phyloP scores from a whole-genome alignment of 2,329 filamentous ascomycete species.

The Rutstroemia sp. region DNA sequence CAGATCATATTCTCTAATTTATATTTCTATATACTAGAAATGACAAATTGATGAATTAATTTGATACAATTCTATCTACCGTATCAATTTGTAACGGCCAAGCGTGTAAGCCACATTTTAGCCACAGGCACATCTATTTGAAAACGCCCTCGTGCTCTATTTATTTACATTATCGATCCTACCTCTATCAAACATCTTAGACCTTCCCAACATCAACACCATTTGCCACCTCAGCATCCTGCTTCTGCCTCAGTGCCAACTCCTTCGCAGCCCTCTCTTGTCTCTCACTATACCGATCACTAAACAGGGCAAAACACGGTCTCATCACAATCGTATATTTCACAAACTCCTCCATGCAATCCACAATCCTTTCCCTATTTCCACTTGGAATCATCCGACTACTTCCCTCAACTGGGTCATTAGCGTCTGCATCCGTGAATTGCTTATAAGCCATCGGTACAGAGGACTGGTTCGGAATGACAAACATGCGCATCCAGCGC shows the following conservation, averaged over 20 bases:
- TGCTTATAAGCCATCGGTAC: conserved; percentile 57
- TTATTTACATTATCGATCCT: too few species aligned
- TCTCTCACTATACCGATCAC: conserved; percentile 56
- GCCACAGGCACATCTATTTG: too few species aligned
- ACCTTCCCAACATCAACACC: too few species aligned
- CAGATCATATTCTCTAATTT: too few species aligned
- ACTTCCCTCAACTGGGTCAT: conserved; percentile 29
- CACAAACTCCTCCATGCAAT: conserved; percentile 65
- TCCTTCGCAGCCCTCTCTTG: conserved; percentile 16
- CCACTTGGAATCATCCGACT: conserved; percentile 46
- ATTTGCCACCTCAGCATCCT: too few species aligned
- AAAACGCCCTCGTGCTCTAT: too few species aligned
- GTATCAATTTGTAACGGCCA: too few species aligned
- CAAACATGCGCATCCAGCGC: conserved; percentile 64
- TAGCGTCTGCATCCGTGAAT: conserved; percentile 41
- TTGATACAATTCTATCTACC: too few species aligned
- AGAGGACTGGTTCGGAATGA: conserved; percentile 58
- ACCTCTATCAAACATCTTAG: too few species aligned
- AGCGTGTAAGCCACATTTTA: too few species aligned
- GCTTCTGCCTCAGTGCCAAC: neutral
- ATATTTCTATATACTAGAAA: too few species aligned
- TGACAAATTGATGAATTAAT: too few species aligned
- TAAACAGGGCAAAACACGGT: conserved; percentile 52
- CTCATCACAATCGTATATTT: conserved; percentile 61
- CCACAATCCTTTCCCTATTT: conserved; percentile 53